Base-by-base conservation (phyloP, 805 yeast genomes). In the Dipodascus geniculatus region DNA sequence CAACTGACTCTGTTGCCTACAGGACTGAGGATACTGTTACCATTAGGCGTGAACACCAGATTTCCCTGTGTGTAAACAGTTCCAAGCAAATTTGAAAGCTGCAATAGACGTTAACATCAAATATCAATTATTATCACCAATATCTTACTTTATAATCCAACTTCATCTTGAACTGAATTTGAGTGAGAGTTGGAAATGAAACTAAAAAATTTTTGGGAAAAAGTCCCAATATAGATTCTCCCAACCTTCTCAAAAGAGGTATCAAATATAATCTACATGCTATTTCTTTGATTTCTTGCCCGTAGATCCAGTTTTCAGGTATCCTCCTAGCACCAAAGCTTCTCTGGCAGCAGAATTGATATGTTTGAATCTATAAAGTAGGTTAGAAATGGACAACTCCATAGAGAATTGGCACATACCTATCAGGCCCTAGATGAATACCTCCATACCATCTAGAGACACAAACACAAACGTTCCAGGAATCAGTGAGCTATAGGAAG, bases 401-500 rank as follows among this genome's bases (percentile, higher is more conserved):
- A 23, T 23, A n/a, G 16, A 2, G 19, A 14, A 42, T 23, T 17
- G 1, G 3, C 20, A 49, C 57, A 11, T 54, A 61, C 60, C 75
- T 57, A 67, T 87, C 97, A 0, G 98, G 93, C 0, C 99, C 99
- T 22, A 93, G 68, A 59, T 85, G 95, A 0, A 77, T 75, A 3
- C 99, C 99, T 17, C 96, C 96, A 66, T 78, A 93, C 96, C 97
- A 91, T 56, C 99, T 71, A 33, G 85, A 80, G 1, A 91, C 96
- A 8, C 83, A 87, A 2, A 90, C 96, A 58, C 89, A 77, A 2
- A 86, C 87, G 64, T 90, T 82, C 85, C 87, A 80, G 1, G 79
- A 85, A 61, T 87, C 88, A 86, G 66, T 60, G 35, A 55, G 4
- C 44, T 38, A 38, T 4, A 51, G 16, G 17, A 22, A 20, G 16